phyloP scores from a whole-genome alignment of 805 yeast species.

The Ogataea methylovora region DNA sequence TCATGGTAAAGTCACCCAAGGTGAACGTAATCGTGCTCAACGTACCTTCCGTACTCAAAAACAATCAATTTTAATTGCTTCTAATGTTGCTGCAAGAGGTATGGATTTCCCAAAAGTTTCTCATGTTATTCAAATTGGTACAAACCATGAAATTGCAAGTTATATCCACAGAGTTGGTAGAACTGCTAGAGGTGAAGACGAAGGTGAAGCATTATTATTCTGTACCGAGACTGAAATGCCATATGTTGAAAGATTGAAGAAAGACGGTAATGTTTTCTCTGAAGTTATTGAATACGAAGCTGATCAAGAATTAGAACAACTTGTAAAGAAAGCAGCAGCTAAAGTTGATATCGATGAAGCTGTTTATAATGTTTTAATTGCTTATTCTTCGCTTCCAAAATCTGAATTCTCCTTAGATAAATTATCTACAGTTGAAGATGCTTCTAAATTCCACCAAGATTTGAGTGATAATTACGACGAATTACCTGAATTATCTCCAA shows the following conservation, averaged over 20 bases:
- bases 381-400: slow-evolving; percentile 15
- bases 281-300: slow-evolving; percentile 33
- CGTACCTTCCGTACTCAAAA: slow-evolving; percentile 25
- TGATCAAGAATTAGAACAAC: slow-evolving; percentile 26
- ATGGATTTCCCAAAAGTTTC: slow-evolving; percentile 88
- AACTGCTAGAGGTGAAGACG: slow-evolving; percentile 87
- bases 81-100: slow-evolving; percentile 96
- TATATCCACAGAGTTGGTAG: slow-evolving; percentile 93
- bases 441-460: slow-evolving; percentile 22
- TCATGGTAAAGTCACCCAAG: slow-evolving; percentile 74
- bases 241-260: slow-evolving; percentile 42
- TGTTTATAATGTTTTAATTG: slow-evolving; percentile 8
- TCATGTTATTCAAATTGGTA: slow-evolving; percentile 77
- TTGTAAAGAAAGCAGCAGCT: slow-evolving; percentile 24
- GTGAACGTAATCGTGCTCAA: slow-evolving; percentile 37
- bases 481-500: slow-evolving; percentile 11
- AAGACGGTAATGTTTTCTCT: slow-evolving; percentile 48
- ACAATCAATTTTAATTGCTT: slow-evolving; percentile 62
- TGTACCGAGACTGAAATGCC: slow-evolving; percentile 48
- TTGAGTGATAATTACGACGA: slow-evolving; percentile 14
- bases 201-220: slow-evolving; percentile 64
- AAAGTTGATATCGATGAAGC: slow-evolving; percentile 12
- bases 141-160: slow-evolving; percentile 67
- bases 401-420: slow-evolving; percentile 23
- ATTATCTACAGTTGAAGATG: slow-evolving; percentile 24